Evolutionary conservation across 805 yeast genomes (phyloP), one percentile per base, ranked within the genome.

Genomic region (Blastobotrys peoriensis): DNA sequence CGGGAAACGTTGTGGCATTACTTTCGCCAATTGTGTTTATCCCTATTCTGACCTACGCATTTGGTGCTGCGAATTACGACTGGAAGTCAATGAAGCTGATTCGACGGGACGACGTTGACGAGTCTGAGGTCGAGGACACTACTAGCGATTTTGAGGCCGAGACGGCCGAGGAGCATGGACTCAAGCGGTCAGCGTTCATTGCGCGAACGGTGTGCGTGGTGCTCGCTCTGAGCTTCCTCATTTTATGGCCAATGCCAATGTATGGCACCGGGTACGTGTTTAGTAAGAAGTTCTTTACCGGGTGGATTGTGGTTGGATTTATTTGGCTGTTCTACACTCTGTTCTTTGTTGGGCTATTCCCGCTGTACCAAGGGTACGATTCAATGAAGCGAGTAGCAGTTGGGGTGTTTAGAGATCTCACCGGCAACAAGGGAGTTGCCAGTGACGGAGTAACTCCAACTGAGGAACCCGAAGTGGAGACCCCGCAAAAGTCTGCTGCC

Each of bases 201-300:
- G 93, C 89, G 1, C 74, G 76, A 30, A 66, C 66, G 43, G 66
- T 84, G 34, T 83, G 89, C 60, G 62, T 76, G 2, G 65, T 74
- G 36, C 70, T 86, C 53, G 78, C 86, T 4, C 53, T 86, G 5
- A 70, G 81, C 38, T 66, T 87, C 40, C 65, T 87, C 25, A 73
- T 88, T 28, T 58, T 87, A 23, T 86, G 94, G 93, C 96, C 96
- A 57, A 84, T 87, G 87, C 96, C 96, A 52, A 82, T 88, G 93
- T 87, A 82, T 62, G 96, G 95, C 25, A 59, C 82, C 3, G 73
- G 75, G 2, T 87, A 87, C 59, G 70, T 87, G 34, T 88, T 87
- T 65, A 77, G 86, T 43, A 80, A 76, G 62, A 64, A 62, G 45
- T 86, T 86, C 66, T 88, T 87, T 64, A 84, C 93, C 4, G 96